Conservation (phyloP, 192 early-diverging fungal species). For the Rhizophlyctis rosea region DNA sequence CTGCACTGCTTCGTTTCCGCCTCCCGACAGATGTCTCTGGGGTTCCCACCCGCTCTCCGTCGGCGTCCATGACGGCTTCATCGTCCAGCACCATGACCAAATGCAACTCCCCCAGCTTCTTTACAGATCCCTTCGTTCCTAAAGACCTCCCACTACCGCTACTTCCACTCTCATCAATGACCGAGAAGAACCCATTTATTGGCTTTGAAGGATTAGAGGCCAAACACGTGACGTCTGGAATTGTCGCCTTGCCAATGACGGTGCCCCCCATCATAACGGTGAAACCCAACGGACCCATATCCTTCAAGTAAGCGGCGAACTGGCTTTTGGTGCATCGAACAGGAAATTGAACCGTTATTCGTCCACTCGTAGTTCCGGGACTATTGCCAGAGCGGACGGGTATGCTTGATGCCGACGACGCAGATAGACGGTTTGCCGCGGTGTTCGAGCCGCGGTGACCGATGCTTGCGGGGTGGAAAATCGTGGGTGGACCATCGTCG, state of each 20-base stretch:
- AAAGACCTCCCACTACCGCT: not conserved
- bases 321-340: constrained; percentile 29
- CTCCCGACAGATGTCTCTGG: too few species aligned
- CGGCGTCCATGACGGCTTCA: too few species aligned
- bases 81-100: constrained; percentile 19
- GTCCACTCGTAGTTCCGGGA: not conserved
- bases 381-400: not conserved
- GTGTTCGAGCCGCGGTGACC: constrained; percentile 1
- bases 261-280: constrained; percentile 7
- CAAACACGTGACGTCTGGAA: constrained; percentile 16
- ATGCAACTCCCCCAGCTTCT: constrained; percentile 25
- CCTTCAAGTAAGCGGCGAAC: constrained; percentile 30
- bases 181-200: constrained; percentile 31
- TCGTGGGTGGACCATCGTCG: constrained; percentile 12
- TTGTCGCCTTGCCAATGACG: constrained; percentile 5
- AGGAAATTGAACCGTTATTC: constrained; percentile 22
- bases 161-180: constrained; percentile 9
- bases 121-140: not conserved
- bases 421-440: not conserved
- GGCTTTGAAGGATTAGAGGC: constrained; percentile 14
- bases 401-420: not conserved
- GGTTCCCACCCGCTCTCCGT: too few species aligned
- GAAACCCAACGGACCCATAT: constrained; percentile 33
- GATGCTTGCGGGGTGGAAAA: constrained; percentile 4
- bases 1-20: too few species aligned